Base-by-base conservation (phyloP, 352 stramenopile genomes). In the Globisporangium abappressorium region DNA sequence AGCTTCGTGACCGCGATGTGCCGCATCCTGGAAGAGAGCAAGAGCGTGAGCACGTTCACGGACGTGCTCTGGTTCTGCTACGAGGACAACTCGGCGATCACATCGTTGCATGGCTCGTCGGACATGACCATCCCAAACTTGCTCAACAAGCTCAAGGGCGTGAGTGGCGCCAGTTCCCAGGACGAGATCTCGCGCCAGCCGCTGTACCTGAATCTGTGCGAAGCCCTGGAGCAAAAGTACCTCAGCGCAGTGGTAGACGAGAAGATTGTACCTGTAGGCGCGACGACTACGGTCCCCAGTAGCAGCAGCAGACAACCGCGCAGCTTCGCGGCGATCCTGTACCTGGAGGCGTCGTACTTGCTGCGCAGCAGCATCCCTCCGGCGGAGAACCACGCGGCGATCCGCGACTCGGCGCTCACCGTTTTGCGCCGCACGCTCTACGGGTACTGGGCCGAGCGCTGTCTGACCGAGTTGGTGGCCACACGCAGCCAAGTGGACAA, bases 51-150 rank as follows among this genome's bases (percentile, higher is more conserved):
- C 55, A 83, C 81, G 62, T 88, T 95, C 65, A 81, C 75, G 38
- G 87, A 95, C 58, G 74, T 93, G 11, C 71, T 93, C 14, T 92
- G 85, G 85, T 78, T 93, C 58, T 95, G 87, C 74, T 76, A 93
- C 72, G 75, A 88, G 55, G 84, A 95, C 58, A 90, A 90, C 57
- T 69, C 79, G 1, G 64, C 75, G 12, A 73, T 90, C 46, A 80
- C 76, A 67, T 84, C 83, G 36, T 64, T 90, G 9, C 75, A 89
- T 41, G 77, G 74, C 34, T 76, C 82, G 5, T 65, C 79, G 4
- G 77, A 89, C 43, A 70, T 85, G 57, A 75, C 68, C 12, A 78
- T 93, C 66, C 84, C 84, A 12, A 77, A 70, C 28, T 68, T 89
- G 51, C 67, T 89, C 41, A 90, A 76, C 71, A 88, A 85, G 57